phyloP scores from a whole-genome alignment of 2,329 filamentous ascomycete genomes.

The Delphinella strobiligena region DNA sequence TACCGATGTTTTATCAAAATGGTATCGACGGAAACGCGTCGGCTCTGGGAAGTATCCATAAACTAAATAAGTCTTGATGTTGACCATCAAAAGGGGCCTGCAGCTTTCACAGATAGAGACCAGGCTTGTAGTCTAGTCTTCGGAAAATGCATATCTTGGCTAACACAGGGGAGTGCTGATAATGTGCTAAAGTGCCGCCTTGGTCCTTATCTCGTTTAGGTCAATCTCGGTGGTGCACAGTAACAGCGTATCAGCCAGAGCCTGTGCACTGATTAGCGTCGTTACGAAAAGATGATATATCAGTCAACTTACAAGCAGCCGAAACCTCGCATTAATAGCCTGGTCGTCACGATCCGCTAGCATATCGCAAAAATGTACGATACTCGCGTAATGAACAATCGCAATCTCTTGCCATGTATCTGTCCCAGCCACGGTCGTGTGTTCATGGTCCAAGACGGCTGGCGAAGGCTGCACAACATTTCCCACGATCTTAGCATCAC shows the following conservation, averaged over 20 bases:
- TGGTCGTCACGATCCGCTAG: constrained; percentile 46
- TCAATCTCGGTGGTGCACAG: not conserved
- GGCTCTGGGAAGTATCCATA: no score
- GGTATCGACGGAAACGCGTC: no score
- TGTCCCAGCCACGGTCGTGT: constrained; percentile 4
- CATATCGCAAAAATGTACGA: constrained; percentile 52
- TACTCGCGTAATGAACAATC: constrained; percentile 51
- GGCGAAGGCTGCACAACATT: constrained; percentile 32
- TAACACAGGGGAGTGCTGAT: no score
- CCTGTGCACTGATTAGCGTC: not conserved
- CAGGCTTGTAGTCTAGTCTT: no score
- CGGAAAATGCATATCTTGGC: no score
- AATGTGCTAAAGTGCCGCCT: no score
- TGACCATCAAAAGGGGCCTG: no score
- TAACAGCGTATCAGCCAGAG: not conserved
- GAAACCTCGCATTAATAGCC: constrained; percentile 40
- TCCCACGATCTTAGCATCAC: constrained; percentile 50
- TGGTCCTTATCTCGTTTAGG: no score
- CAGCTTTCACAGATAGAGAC: no score
- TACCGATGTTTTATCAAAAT: no score
- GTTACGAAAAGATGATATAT: not conserved
- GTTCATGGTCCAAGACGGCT: not conserved
- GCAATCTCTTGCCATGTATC: constrained; percentile 50
- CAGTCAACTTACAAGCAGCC: constrained; percentile 30
- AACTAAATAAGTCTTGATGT: no score